Evolutionary conservation across 2,329 filamentous ascomycete genomes (phyloP).

Genomic region (Arthrobotrys conoides): DNA sequence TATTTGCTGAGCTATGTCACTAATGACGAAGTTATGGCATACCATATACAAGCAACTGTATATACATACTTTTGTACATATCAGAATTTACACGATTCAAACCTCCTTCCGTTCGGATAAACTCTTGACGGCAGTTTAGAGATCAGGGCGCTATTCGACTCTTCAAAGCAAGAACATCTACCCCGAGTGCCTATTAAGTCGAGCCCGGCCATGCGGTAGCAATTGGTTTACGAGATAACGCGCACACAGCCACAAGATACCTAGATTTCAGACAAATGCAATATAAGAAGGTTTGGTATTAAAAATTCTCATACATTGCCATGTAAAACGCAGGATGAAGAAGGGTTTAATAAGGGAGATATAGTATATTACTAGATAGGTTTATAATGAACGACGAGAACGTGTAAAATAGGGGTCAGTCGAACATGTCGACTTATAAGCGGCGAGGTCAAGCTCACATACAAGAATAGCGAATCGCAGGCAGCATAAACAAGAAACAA

Average conservation of each 20-base stretch:
- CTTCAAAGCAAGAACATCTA: too few relatives aligned
- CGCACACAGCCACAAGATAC: too few relatives aligned
- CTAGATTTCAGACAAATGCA: slow-evolving; percentile 2
- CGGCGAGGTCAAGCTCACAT: slow-evolving; percentile 28
- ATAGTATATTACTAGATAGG: slow-evolving; percentile 33
- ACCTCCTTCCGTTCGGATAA: background rate
- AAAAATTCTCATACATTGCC: background rate
- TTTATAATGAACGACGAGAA: slow-evolving; percentile 38
- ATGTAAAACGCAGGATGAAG: background rate
- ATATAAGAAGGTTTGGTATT: background rate
- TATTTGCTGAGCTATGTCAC: too few relatives aligned
- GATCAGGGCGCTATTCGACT: too few relatives aligned
- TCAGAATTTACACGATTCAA: slow-evolving; percentile 8
- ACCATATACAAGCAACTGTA: slow-evolving; percentile 3
- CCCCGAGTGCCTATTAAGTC: too few relatives aligned
- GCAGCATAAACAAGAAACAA: background rate
- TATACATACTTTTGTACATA: slow-evolving; percentile 22
- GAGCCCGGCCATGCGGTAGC: too few relatives aligned
- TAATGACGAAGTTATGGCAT: too few relatives aligned
- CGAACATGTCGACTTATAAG: slow-evolving; percentile 19
- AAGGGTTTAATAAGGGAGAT: background rate
- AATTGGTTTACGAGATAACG: too few relatives aligned
- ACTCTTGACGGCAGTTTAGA: background rate
- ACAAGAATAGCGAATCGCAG: slow-evolving; percentile 7
- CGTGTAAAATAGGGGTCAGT: slow-evolving; percentile 18